These are phyloP conservation scores for Backusella parvicylindrica DNA, from an alignment of 192 early-diverging fungal species.

Conservation along the genomic window DNA sequence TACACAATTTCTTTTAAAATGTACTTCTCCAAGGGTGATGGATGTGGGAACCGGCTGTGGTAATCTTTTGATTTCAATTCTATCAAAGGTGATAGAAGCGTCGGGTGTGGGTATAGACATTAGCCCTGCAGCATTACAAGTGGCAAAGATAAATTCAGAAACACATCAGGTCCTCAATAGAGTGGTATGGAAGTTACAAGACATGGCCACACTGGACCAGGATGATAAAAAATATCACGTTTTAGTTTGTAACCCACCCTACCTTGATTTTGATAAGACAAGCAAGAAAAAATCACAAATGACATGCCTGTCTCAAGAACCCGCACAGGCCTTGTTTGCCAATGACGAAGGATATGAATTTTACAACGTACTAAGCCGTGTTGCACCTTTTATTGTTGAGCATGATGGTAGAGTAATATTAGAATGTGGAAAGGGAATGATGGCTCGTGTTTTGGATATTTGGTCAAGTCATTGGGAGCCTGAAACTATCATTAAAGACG, in stretches of 20 bases:
- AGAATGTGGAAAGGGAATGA: conserved; percentile 64
- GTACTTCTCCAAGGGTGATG: conserved; percentile 35
- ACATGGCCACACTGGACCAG: conserved; percentile 40
- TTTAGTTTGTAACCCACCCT: conserved; percentile 74
- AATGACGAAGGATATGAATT: conserved; percentile 60
- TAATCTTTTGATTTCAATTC: conserved; percentile 59
- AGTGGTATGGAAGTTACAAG: conserved; percentile 33
- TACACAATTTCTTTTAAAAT: conserved; percentile 15
- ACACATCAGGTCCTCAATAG: conserved; percentile 34
- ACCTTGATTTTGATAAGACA: conserved; percentile 45
- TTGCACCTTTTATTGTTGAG: conserved; percentile 25
- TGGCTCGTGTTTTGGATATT: conserved; percentile 43
- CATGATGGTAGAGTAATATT: conserved; percentile 39
- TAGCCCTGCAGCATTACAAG: conserved; percentile 44
- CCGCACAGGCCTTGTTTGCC: conserved; percentile 60
- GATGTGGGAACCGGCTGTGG: conserved; percentile 79
- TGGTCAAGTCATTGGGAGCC: conserved; percentile 38
- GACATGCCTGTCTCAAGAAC: conserved; percentile 48
- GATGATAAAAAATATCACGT: conserved; percentile 46
- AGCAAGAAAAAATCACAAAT: conserved; percentile 34
- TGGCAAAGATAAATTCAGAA: conserved; percentile 49
- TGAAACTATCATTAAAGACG: conserved; percentile 38
- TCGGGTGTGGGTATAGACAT: conserved; percentile 67
- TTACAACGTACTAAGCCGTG: conserved; percentile 45
- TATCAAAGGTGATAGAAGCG: conserved; percentile 31